phyloP scores from a whole-genome alignment of 441 rosid genomes.

The Jatropha podagrica region DNA sequence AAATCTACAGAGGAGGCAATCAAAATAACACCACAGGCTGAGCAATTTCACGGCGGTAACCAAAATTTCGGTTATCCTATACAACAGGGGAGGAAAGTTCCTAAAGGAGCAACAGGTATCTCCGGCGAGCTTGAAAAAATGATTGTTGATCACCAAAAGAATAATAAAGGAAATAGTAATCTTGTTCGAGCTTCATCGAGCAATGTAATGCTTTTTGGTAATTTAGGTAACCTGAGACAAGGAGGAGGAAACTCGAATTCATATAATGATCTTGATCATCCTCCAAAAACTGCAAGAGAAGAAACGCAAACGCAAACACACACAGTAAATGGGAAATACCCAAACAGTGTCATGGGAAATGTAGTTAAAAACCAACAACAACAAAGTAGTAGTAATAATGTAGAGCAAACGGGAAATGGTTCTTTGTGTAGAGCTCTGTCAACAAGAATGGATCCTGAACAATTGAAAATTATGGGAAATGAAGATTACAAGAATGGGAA shows the following conservation, averaged over 20 bases:
- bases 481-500: slow-evolving; percentile 95
- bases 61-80: slow-evolving; percentile 31
- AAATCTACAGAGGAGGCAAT: slow-evolving; percentile 20
- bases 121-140: slow-evolving; percentile 90
- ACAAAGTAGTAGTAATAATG: background rate
- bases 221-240: slow-evolving; percentile 74
- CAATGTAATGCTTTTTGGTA: slow-evolving; percentile 71
- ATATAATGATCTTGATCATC: slow-evolving; percentile 24
- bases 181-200: slow-evolving; percentile 88
- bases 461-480: slow-evolving; percentile 86
- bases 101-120: slow-evolving; percentile 53
- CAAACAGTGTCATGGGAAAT: slow-evolving; percentile 52
- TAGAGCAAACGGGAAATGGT: slow-evolving; percentile 27
- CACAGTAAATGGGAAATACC: slow-evolving; percentile 29
- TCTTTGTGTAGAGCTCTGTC: slow-evolving; percentile 85
- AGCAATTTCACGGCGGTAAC: background rate
- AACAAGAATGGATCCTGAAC: slow-evolving; percentile 95
- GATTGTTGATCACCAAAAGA: slow-evolving; percentile 68
- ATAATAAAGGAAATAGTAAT: slow-evolving; percentile 40
- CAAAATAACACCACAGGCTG: slow-evolving; percentile 14
- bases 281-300: slow-evolving; percentile 24
- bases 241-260: slow-evolving; percentile 23
- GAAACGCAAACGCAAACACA: background rate
- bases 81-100: slow-evolving; percentile 45
- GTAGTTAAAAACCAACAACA: slow-evolving; percentile 38